Percentiles rank a stretch among this genome's conserved stretches.
These are phyloP conservation scores for Ascomycota sp. DNA, from an alignment of 2,329 filamentous ascomycete species.

Conservation along the genomic window DNA sequence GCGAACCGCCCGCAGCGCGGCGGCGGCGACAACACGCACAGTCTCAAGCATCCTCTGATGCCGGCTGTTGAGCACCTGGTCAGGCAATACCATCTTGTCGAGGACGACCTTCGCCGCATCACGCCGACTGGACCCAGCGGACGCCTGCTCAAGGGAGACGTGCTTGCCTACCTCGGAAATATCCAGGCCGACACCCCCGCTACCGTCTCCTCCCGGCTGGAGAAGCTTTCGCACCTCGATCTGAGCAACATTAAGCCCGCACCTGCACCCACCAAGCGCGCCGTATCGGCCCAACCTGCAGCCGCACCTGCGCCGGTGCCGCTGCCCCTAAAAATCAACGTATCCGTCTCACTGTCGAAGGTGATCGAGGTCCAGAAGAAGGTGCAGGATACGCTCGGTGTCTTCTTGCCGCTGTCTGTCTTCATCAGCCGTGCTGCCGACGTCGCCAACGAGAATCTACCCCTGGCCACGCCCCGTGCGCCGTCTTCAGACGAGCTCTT, in stretches of 20 bases:
- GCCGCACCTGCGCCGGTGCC: slow-evolving; percentile 12
- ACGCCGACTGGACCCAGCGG: slow-evolving; percentile 71
- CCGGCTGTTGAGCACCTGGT: slow-evolving; percentile 72
- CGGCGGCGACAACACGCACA: slow-evolving; percentile 27
- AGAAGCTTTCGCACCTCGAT: slow-evolving; percentile 63
- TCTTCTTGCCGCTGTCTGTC: slow-evolving; percentile 61
- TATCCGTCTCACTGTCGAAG: slow-evolving; percentile 57
- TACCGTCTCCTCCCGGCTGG: slow-evolving; percentile 46
- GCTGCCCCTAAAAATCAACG: slow-evolving; percentile 35
- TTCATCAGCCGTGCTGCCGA: slow-evolving; percentile 72
- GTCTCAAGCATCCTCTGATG: slow-evolving; percentile 49
- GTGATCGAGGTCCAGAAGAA: slow-evolving; percentile 64
- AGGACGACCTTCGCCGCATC: slow-evolving; percentile 58
- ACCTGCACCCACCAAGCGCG: slow-evolving; percentile 25
- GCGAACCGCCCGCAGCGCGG: slow-evolving; percentile 8
- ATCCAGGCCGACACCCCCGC: slow-evolving; percentile 52
- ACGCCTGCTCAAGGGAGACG: slow-evolving; percentile 81
- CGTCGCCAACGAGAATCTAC: slow-evolving; percentile 71
- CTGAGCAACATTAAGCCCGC: slow-evolving; percentile 85
- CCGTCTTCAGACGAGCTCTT: slow-evolving; percentile 68
- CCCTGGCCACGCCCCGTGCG: slow-evolving; percentile 30
- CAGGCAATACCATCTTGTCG: slow-evolving; percentile 53
- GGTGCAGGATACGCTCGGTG: slow-evolving; percentile 53
- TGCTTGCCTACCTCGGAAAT: slow-evolving; percentile 68
- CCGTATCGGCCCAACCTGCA: slow-evolving; percentile 15